phyloP scores from a whole-genome alignment of 768 basidiomycete genomes.

The Lactifluus hygrophoroides region DNA sequence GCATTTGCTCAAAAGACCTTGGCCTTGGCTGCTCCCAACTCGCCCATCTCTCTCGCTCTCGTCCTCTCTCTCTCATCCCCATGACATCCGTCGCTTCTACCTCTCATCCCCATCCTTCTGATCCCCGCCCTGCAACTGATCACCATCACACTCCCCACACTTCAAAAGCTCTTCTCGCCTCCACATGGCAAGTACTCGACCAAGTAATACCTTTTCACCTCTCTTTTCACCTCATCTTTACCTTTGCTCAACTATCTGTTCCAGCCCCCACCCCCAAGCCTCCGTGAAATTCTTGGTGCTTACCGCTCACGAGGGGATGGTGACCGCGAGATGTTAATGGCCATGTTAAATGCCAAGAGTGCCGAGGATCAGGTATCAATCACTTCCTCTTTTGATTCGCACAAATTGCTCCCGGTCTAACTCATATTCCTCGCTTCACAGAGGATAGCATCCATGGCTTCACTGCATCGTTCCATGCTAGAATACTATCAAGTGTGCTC shows the following conservation, averaged over 20 bases:
- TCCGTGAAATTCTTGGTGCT: constrained; percentile 80
- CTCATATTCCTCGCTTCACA: constrained; percentile 25
- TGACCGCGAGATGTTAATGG: constrained; percentile 84
- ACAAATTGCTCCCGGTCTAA: background rate
- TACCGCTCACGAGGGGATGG: constrained; percentile 83
- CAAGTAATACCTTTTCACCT: constrained; percentile 30
- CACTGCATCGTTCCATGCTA: constrained; percentile 62
- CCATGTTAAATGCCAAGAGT: constrained; percentile 86
- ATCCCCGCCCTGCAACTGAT: constrained; percentile 3
- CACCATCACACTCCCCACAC: constrained; percentile 9
- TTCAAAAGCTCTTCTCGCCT: constrained; percentile 30
- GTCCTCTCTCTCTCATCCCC: background rate
- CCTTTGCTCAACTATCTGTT: background rate
- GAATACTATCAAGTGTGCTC: constrained; percentile 38
- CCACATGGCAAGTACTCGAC: constrained; percentile 39
- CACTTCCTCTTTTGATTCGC: background rate
- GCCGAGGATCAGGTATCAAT: constrained; percentile 81
- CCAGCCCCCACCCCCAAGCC: constrained; percentile 68
- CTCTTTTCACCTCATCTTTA: background rate
- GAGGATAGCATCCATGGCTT: constrained; percentile 64
- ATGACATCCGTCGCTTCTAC: constrained; percentile 19
- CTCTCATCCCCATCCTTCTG: constrained; percentile 12
- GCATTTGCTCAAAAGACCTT: constrained; percentile 20
- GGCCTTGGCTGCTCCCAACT: background rate
- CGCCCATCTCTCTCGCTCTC: background rate